phyloP scores from a whole-genome alignment of 23 red algal genomes.

The Gracilaria domingensis region DNA sequence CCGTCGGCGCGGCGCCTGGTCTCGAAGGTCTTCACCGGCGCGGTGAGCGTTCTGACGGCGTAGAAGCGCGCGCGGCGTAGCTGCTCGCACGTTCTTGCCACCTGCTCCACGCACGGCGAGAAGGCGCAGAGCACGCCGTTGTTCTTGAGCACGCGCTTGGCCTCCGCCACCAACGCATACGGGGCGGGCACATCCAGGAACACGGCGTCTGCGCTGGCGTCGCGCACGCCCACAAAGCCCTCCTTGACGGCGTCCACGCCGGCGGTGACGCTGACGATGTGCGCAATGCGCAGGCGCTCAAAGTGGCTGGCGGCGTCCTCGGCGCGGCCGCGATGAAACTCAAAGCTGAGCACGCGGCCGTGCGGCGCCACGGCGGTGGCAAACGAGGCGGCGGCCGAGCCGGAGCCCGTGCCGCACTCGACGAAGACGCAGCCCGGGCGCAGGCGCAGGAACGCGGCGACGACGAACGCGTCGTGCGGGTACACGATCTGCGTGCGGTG shows the following conservation, averaged over 20 bases:
- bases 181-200: constrained; percentile 95
- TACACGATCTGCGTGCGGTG: constrained; percentile 99
- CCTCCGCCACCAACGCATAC: constrained; percentile 51
- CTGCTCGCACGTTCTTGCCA: constrained; percentile 42
- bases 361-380: constrained; percentile 79
- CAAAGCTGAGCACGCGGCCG: constrained; percentile 81
- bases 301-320: constrained; percentile 48
- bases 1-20: constrained; percentile 21
- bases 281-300: constrained; percentile 14
- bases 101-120: constrained; percentile 96
- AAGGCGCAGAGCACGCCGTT: constrained; percentile 81
- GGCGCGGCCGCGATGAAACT: constrained; percentile 79
- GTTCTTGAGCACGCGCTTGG: constrained; percentile 38
- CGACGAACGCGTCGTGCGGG: constrained; percentile 81
- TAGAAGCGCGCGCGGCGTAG: constrained; percentile 39
- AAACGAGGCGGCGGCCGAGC: constrained; percentile 73
- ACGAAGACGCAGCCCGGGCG: constrained; percentile 70
- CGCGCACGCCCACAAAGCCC: constrained; percentile 59
- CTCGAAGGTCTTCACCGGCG: constrained; percentile 49
- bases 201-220: constrained; percentile 73
- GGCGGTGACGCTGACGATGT: constrained; percentile 22
- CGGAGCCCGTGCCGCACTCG: constrained; percentile 94
- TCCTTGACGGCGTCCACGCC: constrained; percentile 70
- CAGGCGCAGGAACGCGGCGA: constrained; percentile 74
- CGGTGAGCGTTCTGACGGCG: constrained; percentile 61